phyloP scores from a whole-genome alignment of 345 rosid genomes.

The Sapria himalayana region DNA sequence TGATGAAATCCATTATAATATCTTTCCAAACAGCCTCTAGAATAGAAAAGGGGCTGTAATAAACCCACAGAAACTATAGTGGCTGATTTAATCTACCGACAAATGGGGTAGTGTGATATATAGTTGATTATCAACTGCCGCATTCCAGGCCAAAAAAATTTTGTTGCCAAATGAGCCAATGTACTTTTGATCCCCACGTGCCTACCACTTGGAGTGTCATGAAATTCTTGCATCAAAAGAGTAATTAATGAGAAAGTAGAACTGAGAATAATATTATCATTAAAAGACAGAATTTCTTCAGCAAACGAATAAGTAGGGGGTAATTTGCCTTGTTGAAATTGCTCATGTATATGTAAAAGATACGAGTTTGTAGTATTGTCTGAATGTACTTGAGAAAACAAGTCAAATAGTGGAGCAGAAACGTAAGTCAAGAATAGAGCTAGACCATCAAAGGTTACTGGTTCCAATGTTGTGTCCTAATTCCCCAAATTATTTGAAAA shows the following conservation, averaged over 20 bases:
- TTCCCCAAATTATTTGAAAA: too few relatives aligned
- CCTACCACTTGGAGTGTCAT: neutral
- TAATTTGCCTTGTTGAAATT: neutral
- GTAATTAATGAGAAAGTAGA: neutral
- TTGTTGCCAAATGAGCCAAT: neutral
- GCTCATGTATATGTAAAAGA: neutral
- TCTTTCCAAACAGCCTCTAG: too few relatives aligned
- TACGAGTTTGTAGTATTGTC: too few relatives aligned
- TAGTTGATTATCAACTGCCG: neutral
- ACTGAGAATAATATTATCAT: neutral
- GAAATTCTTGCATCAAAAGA: neutral
- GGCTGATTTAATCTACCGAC: neutral
- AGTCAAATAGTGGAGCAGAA: neutral
- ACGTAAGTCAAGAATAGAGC: neutral
- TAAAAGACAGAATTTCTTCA: neutral
- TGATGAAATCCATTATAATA: constrained; percentile 7
- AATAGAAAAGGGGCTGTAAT: neutral
- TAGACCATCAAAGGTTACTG: too few relatives aligned
- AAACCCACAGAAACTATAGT: neutral
- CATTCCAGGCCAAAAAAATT: neutral
- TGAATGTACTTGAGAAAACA: neutral
- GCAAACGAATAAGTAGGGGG: neutral
- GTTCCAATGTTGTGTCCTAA: fast-evolving
- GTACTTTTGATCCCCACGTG: neutral
- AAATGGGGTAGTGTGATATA: neutral